Evolutionary conservation across 345 rosid species (phyloP).

Genomic region (Eucalyptus cladocalyx): DNA sequence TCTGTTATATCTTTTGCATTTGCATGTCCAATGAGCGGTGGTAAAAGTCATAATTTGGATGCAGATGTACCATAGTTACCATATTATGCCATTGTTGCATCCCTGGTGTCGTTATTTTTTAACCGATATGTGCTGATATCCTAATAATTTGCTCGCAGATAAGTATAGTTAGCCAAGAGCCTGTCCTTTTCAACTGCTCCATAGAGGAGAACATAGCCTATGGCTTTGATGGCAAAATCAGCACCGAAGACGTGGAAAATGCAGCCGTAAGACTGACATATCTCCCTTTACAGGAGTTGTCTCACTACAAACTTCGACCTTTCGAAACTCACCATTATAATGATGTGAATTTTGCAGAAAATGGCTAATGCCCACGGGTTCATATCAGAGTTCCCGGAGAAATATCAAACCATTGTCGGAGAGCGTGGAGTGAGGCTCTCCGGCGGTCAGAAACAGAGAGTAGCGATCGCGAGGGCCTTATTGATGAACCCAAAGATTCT

Average conservation of each 20-base stretch:
- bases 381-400: conserved; percentile 64
- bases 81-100: not conserved
- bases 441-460: conserved; percentile 91
- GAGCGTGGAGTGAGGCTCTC: conserved; percentile 88
- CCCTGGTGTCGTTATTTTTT: not conserved
- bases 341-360: conserved; percentile 34
- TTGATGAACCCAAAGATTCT: conserved; percentile 77
- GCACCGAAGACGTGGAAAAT: conserved; percentile 42
- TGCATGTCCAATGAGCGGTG: not conserved
- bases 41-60: not conserved
- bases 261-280: conserved; percentile 49
- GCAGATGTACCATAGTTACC: not conserved
- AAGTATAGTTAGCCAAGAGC: conserved; percentile 97
- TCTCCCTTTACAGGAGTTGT: not conserved
- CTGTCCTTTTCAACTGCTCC: conserved; percentile 64
- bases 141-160: conserved; percentile 19
- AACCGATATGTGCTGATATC: not conserved
- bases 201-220: conserved; percentile 53
- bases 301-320: not conserved
- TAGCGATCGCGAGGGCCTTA: conserved; percentile 88
- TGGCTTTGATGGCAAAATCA: conserved; percentile 61
- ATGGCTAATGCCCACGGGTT: conserved; percentile 94
- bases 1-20: not conserved
- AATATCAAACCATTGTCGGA: conserved; percentile 66
- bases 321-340: not conserved